A percentile compares a stretch with the other conserved stretches of the same genome.
phyloP scores from a whole-genome alignment of 495 filamentous ascomycete genomes.

The Talaromyces thailandensis region DNA sequence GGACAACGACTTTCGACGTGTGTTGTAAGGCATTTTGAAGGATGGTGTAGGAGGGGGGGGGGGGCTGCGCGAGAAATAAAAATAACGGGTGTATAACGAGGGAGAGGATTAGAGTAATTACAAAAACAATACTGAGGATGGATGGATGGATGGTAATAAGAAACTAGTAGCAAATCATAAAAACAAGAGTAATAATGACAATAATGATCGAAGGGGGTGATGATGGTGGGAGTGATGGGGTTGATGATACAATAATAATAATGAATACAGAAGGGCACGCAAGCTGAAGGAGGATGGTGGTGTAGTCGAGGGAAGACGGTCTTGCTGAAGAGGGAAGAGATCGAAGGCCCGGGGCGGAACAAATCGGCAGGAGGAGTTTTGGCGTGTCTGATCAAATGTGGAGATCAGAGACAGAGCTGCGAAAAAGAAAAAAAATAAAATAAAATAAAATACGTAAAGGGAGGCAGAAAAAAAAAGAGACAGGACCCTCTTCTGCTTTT shows the following conservation, averaged over 20 bases:
- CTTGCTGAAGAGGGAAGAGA: background rate
- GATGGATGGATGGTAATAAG: slow-evolving; percentile 8
- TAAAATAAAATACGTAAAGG: background rate
- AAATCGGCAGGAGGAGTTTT: slow-evolving; percentile 4
- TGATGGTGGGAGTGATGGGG: background rate
- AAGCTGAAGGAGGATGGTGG: background rate
- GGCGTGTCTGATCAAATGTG: background rate
- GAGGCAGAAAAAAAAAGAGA: background rate
- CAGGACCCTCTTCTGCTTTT: background rate
- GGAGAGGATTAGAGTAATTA: slow-evolving; percentile 12
- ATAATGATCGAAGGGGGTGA: slow-evolving; percentile 3
- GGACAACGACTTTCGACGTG: slow-evolving; percentile 92
- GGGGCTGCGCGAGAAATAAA: background rate
- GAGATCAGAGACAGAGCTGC: background rate
- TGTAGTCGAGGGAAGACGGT: background rate
- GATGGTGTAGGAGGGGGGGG: slow-evolving; percentile 5
- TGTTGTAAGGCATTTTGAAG: slow-evolving; percentile 86
- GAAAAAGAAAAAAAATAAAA: background rate
- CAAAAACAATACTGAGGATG: slow-evolving; percentile 2
- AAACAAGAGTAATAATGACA: background rate
- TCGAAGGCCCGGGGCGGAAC: slow-evolving; percentile 6
- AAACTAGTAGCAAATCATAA: slow-evolving; percentile 5
- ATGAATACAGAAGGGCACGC: slow-evolving; percentile 7
- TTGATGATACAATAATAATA: slow-evolving; percentile 9
- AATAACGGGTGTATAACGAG: background rate